These are phyloP conservation scores for Chlorella sorokiniana DNA, from an alignment of 139 green algal genomes.

Conservation along the genomic window DNA sequence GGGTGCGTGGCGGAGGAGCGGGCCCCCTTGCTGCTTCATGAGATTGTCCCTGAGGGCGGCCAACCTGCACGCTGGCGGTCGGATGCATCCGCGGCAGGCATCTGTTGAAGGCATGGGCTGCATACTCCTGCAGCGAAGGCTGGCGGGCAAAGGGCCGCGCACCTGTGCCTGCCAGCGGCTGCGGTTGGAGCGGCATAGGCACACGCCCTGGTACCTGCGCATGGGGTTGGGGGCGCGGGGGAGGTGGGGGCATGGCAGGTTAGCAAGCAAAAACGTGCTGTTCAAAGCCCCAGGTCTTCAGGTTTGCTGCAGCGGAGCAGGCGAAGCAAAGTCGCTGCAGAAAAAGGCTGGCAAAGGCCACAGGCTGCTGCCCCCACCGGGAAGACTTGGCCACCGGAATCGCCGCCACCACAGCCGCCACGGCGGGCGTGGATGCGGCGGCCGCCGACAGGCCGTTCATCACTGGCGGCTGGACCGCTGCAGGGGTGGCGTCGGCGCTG, in stretches of 20 bases:
- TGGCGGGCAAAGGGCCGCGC: no score
- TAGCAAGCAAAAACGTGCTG: not conserved
- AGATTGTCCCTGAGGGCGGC: no score
- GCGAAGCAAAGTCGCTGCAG: no score
- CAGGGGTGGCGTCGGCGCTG: no score
- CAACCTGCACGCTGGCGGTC: no score
- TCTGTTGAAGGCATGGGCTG: no score
- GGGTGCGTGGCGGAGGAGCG: not conserved
- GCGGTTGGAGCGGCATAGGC: constrained; percentile 4
- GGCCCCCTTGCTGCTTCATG: not conserved
- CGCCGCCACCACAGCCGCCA: not conserved
- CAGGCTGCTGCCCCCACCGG: not conserved
- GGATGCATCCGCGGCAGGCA: no score
- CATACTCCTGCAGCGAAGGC: no score
- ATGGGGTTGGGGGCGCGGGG: not conserved
- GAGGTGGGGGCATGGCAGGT: not conserved
- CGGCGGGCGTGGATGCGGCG: no score
- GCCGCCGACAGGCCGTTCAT: not conserved
- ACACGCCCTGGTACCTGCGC: constrained; percentile 21
- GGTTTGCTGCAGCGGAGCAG: no score
- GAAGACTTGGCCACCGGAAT: not conserved
- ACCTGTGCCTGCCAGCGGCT: constrained; percentile 21
- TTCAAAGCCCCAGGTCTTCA: not conserved
- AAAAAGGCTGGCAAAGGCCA: no score
- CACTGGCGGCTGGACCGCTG: not conserved